phyloP scores from a whole-genome alignment of 176 grass and related monocot species.

The Microstegium vimineum region DNA sequence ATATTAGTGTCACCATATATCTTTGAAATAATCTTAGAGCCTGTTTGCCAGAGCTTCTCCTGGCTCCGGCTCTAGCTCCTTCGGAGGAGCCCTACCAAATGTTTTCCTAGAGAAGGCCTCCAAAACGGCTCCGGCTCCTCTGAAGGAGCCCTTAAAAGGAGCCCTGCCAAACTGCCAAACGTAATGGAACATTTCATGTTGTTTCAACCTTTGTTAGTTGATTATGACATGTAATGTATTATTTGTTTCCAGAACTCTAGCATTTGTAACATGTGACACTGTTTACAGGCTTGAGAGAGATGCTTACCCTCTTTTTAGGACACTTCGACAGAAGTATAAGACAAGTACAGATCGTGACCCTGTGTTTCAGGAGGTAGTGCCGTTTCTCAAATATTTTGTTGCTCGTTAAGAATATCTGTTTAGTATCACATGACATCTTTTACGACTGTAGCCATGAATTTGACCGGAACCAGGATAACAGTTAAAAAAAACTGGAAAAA shows the following conservation, averaged over 20 bases:
- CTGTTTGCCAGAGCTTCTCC: too few relatives aligned
- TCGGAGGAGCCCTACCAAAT: too few relatives aligned
- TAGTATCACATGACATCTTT: neutral
- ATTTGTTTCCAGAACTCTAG: slow-evolving; percentile 15
- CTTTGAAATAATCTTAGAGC: slow-evolving; percentile 4
- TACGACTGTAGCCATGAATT: neutral
- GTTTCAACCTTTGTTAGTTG: neutral
- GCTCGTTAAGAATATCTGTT: neutral
- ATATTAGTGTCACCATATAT: neutral
- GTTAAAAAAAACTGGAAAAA: neutral
- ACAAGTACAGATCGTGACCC: slow-evolving; percentile 77
- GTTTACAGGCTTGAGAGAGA: slow-evolving; percentile 92
- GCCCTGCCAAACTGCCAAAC: too few relatives aligned
- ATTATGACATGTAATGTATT: neutral
- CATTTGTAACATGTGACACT: slow-evolving; percentile 19
- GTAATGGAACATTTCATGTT: neutral
- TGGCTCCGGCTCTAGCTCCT: too few relatives aligned
- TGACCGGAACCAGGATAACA: neutral
- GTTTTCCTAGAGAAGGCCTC: too few relatives aligned
- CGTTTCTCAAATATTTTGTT: neutral
- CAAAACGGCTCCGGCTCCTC: too few relatives aligned
- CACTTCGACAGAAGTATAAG: slow-evolving; percentile 83
- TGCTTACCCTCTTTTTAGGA: slow-evolving; percentile 87
- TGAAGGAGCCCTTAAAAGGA: too few relatives aligned
- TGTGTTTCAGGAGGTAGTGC: slow-evolving; percentile 83